These are phyloP conservation scores for Pelargonium citronellum DNA, from an alignment of 441 rosid species.

Conservation along the genomic window DNA sequence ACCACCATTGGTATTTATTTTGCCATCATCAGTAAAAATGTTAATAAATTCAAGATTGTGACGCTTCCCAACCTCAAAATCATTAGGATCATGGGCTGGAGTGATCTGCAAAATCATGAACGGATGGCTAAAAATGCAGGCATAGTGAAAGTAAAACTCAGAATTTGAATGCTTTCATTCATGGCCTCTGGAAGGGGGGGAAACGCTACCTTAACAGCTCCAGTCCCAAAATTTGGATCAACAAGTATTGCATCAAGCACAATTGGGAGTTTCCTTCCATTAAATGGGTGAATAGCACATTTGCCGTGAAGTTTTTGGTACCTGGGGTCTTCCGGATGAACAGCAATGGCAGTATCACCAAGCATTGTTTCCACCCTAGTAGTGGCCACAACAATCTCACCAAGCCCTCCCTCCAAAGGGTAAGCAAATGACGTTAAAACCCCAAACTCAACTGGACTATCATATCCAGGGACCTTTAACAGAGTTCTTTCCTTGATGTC, in stretches of 20 bases:
- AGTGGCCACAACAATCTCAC: conserved; percentile 93
- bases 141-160: conserved; percentile 3
- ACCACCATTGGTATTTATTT: conserved; percentile 77
- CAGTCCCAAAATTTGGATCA: conserved; percentile 92
- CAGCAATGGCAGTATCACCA: conserved; percentile 91
- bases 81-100: conserved; percentile 96
- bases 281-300: conserved; percentile 82
- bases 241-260: conserved; percentile 77
- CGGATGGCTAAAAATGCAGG: conserved; percentile 10
- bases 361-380: conserved; percentile 97
- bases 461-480: conserved; percentile 71
- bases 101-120: conserved; percentile 53
- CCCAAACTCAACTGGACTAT: conserved; percentile 81
- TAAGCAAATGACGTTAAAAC: conserved; percentile 87
- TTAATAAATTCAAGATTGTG: conserved; percentile 74
- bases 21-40: conserved; percentile 89
- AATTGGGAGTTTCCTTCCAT: conserved; percentile 78
- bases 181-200: not conserved
- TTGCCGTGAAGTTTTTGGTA: conserved; percentile 81
- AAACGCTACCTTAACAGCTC: conserved; percentile 77
- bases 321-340: conserved; percentile 82
- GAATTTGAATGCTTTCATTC: not conserved
- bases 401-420: conserved; percentile 69
- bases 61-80: conserved; percentile 88
- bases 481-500: conserved; percentile 67